These are phyloP conservation scores for Colletotrichum tabaci DNA, from an alignment of 2,329 filamentous ascomycete species.

Conservation along the genomic window DNA sequence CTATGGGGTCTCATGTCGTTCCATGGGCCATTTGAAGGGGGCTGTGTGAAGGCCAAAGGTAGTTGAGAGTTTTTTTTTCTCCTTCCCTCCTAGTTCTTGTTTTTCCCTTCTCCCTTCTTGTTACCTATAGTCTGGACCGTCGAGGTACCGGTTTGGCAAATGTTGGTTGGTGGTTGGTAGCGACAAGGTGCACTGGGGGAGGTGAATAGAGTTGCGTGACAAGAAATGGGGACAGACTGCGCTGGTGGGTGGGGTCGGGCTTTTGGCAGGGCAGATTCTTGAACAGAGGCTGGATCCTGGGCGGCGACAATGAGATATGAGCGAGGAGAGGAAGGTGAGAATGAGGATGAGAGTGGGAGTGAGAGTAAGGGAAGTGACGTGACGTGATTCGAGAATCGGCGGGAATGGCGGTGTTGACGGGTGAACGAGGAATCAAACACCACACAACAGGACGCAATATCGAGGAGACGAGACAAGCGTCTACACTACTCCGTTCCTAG, in stretches of 20 bases:
- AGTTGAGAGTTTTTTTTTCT: slow-evolving; percentile 1
- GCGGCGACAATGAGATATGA: neutral
- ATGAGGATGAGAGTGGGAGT: neutral
- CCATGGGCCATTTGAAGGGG: neutral
- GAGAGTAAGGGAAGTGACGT: neutral
- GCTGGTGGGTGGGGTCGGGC: neutral
- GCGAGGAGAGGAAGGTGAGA: neutral
- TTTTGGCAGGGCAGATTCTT: slow-evolving; percentile 13
- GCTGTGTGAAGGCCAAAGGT: slow-evolving; percentile 5
- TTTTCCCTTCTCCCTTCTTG: too few relatives aligned
- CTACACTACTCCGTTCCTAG: neutral
- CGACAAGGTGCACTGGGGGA: neutral
- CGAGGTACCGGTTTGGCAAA: neutral
- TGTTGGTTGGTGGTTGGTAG: neutral
- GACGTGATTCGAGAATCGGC: too few relatives aligned
- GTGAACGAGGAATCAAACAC: too few relatives aligned
- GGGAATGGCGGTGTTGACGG: too few relatives aligned
- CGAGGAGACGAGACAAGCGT: slow-evolving; percentile 2
- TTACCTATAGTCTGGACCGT: neutral
- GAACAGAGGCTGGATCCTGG: neutral
- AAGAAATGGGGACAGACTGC: neutral
- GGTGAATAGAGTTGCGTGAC: slow-evolving; percentile 8
- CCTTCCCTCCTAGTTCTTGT: neutral
- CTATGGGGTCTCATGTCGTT: slow-evolving; percentile 7
- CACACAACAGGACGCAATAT: too few relatives aligned